Evolutionary conservation across 1,139 yeast genomes (phyloP), one percentile per base, ranked within the genome.

Genomic region (Debaryomyces singareniensis): DNA sequence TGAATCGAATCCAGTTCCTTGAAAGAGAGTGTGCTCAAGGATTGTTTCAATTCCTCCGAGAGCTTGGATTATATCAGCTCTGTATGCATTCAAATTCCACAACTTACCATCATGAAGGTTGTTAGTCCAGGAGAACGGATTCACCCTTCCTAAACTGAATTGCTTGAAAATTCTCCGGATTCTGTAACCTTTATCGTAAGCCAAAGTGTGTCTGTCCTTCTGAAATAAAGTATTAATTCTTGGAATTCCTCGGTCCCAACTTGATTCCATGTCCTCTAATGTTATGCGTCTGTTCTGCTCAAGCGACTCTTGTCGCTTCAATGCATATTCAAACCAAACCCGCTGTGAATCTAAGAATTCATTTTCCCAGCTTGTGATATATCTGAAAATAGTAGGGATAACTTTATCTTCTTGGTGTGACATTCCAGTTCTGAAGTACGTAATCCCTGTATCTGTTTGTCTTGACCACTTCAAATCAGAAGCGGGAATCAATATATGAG

Each of bases 41-140:
- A 93, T 91, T 0, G 98, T 87, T 47, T 91, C 97, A 39, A 93
- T 84, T 31, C 99, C 99, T 26, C 99, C 99, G 5, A 93, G 67
- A 0, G 97, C 96, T 55, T 91, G 97, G 26, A 93, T 89, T 2
- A 91, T 96, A 58, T 93, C 99, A 0, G 96, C 81, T 43, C 98
- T 70, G 50, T 93, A 93, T 1, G 95, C 81, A 47, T 84, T 85
- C 39, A 93, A 63, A 47, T 89, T 87, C 98, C 98, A 93, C 32
- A 93, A 62, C 45, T 82, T 85, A 42, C 99, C 99, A 53, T 93
- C 99, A 51, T 93, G 98, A 29, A 85, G 81, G 37, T 78, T 75
- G 35, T 79, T 81, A 1, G 95, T 84, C 98, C 98, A 93, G 96
- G 97, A 87, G 55, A 86, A 91, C 4, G 96, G 94, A 45, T 83